phyloP scores from a whole-genome alignment of 352 stramenopile genomes.

The Elongisporangium anandrum region DNA sequence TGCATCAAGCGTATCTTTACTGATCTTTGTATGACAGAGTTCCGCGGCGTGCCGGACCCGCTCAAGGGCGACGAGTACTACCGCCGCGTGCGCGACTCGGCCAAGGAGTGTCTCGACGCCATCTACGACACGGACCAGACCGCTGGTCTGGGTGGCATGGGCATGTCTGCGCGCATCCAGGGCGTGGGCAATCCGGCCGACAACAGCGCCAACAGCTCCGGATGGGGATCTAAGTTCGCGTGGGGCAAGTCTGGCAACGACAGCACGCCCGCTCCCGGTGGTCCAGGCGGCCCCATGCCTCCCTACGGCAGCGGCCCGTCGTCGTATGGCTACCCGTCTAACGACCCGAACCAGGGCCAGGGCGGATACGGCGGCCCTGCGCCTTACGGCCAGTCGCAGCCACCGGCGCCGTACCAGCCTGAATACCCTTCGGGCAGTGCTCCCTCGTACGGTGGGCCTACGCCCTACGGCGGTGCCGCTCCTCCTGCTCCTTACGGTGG shows the following conservation, averaged over 20 bases:
- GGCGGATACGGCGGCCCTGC: constrained; percentile 41
- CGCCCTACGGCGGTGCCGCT: constrained; percentile 11
- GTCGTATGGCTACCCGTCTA: constrained; percentile 42
- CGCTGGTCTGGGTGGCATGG: constrained; percentile 55
- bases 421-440: constrained; percentile 29
- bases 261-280: constrained; percentile 39
- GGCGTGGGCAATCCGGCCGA: constrained; percentile 68
- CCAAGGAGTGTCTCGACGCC: constrained; percentile 93
- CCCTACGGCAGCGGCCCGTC: constrained; percentile 30
- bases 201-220: constrained; percentile 27
- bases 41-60: constrained; percentile 89
- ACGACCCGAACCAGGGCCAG: constrained; percentile 38
- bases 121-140: constrained; percentile 90
- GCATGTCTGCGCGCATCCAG: constrained; percentile 81
- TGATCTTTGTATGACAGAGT: constrained; percentile 47
- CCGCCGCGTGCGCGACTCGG: constrained; percentile 87
- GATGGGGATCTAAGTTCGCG: constrained; percentile 72
- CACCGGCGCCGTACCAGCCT: constrained; percentile 34
- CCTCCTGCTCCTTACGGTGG: constrained; percentile 25
- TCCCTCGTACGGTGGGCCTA: constrained; percentile 34
- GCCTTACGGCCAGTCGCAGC: constrained; percentile 31
- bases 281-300: constrained; percentile 45
- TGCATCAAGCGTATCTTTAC: constrained; percentile 1
- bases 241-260: constrained; percentile 62
- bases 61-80: constrained; percentile 94